These are phyloP conservation scores for Neofusicoccum laricinum DNA, from an alignment of 2,329 filamentous ascomycete genomes.

Conservation along the genomic window DNA sequence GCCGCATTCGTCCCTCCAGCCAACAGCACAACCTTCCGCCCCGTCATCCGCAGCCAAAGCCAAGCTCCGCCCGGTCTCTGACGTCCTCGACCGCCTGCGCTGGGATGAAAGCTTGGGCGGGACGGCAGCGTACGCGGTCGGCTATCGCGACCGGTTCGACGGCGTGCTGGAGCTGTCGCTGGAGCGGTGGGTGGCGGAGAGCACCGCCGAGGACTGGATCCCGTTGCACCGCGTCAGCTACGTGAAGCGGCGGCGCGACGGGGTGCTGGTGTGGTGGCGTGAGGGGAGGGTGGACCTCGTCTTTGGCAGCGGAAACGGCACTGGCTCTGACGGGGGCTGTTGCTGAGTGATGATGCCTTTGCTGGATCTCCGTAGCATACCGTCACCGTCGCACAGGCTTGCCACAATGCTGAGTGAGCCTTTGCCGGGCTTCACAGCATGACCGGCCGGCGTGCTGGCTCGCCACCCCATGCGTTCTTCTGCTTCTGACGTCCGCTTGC, in stretches of 20 bases:
- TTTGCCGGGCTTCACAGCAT: too few relatives aligned
- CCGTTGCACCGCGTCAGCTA: constrained; percentile 45
- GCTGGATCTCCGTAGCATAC: too few relatives aligned
- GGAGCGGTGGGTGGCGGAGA: constrained; percentile 45
- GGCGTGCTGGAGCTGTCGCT: constrained; percentile 44
- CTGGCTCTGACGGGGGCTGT: background rate
- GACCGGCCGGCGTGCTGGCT: too few relatives aligned
- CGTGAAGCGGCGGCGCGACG: constrained; percentile 22
- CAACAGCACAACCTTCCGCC: background rate
- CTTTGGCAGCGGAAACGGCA: constrained; percentile 34
- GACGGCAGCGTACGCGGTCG: constrained; percentile 41
- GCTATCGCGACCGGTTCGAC: constrained; percentile 48
- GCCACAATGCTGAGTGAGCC: background rate
- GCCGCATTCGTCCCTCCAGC: background rate
- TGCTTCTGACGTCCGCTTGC: too few relatives aligned
- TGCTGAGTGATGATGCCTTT: background rate
- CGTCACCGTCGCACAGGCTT: background rate
- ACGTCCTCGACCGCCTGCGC: constrained; percentile 43
- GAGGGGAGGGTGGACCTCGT: constrained; percentile 39
- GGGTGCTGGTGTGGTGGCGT: constrained; percentile 44
- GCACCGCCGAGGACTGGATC: constrained; percentile 51
- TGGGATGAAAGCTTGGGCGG: constrained; percentile 33
- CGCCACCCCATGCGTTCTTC: too few relatives aligned
- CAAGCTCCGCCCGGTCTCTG: constrained; percentile 21
- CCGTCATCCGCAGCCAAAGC: background rate